Percentiles rank a stretch among this genome's conserved stretches.
Evolutionary conservation across 495 filamentous ascomycete species (phyloP).

Genomic region (Pyrenula aspistea): DNA sequence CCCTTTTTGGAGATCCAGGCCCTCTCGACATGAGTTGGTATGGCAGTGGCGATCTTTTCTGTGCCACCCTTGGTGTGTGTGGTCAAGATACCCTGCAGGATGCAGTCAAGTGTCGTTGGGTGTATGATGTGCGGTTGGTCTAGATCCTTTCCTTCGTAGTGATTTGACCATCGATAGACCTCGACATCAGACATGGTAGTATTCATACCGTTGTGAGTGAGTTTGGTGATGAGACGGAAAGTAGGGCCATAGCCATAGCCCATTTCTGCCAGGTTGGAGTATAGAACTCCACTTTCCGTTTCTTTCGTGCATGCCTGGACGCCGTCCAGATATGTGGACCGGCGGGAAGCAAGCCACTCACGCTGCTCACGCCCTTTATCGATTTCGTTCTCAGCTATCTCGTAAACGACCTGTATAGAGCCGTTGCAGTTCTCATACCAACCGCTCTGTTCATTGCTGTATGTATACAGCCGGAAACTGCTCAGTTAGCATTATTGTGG

Average conservation of each 20-base stretch:
- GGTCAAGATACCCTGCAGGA: neutral
- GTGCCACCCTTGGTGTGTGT: neutral
- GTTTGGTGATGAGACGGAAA: conserved; percentile 13
- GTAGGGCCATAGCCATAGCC: conserved; percentile 14
- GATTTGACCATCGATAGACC: neutral
- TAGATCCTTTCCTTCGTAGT: neutral
- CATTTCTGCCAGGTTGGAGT: conserved; percentile 9
- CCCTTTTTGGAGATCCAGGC: neutral
- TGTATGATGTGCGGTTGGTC: conserved; percentile 12
- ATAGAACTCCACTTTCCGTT: conserved; percentile 10
- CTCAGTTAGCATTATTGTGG: no score
- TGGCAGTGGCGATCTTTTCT: neutral
- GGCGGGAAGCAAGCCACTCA: neutral
- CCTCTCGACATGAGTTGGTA: neutral
- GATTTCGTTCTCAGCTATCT: neutral
- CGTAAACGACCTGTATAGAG: conserved; percentile 2
- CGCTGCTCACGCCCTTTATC: neutral
- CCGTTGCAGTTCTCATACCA: conserved; percentile 14
- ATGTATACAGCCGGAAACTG: no score
- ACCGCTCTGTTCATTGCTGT: no score
- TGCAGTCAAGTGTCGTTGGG: conserved; percentile 19
- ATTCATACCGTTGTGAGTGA: conserved; percentile 9
- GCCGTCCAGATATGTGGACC: neutral
- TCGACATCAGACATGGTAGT: conserved; percentile 4
- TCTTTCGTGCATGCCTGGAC: neutral